These are phyloP conservation scores for Ascochyta clinopodiicola DNA, from an alignment of 2,329 filamentous ascomycete species.

Conservation along the genomic window DNA sequence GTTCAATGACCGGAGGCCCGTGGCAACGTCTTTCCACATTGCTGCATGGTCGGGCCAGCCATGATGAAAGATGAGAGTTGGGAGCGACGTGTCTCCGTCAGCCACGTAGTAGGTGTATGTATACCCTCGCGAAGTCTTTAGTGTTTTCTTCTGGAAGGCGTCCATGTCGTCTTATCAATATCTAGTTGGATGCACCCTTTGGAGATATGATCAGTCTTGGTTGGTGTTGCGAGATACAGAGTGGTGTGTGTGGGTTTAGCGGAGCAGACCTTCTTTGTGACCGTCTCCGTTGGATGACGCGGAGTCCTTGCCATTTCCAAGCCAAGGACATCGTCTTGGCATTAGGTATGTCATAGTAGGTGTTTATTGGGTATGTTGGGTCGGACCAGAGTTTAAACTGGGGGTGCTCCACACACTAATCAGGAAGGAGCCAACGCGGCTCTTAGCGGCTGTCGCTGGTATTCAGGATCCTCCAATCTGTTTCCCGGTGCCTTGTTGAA, in stretches of 20 bases:
- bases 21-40: conserved; percentile 54
- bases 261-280: not conserved
- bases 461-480: too few species aligned
- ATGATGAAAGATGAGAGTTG: conserved; percentile 51
- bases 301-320: not conserved
- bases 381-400: not conserved
- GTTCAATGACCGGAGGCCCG: conserved; percentile 48
- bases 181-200: not conserved
- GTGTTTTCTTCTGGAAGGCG: conserved; percentile 33
- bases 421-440: too few species aligned
- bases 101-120: conserved; percentile 40
- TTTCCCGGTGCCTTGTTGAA: too few species aligned
- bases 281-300: not conserved
- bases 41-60: conserved; percentile 58
- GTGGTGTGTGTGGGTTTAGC: conserved; percentile 4
- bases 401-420: conserved; percentile 4
- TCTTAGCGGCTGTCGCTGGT: too few species aligned
- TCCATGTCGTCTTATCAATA: conserved; percentile 27
- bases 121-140: conserved; percentile 34
- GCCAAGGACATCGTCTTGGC: not conserved
- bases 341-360: conserved; percentile 7
- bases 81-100: conserved; percentile 26
- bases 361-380: conserved; percentile 2
- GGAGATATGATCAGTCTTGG: not conserved
- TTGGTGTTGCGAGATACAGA: not conserved